Percentiles rank a stretch among this genome's conserved stretches.
These are phyloP conservation scores for Botrytis cinerea DNA, from an alignment of 2,329 filamentous ascomycete species.

Conservation along the genomic window DNA sequence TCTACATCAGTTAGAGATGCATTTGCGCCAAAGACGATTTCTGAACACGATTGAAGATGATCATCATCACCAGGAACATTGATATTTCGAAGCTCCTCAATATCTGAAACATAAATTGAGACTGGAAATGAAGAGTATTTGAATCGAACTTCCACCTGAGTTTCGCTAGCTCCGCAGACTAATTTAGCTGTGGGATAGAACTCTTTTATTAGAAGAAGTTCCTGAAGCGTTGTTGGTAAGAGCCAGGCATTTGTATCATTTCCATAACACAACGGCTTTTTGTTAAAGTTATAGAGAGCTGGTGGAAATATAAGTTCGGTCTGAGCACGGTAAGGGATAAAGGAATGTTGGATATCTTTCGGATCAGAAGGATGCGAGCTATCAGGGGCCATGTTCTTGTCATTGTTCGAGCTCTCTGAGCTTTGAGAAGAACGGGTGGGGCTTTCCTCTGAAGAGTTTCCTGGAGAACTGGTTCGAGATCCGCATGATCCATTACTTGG, in stretches of 20 bases:
- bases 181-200: slow-evolving; percentile 83
- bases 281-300: slow-evolving; percentile 74
- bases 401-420: slow-evolving; percentile 91
- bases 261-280: slow-evolving; percentile 80
- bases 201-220: slow-evolving; percentile 86
- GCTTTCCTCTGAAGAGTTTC: slow-evolving; percentile 30
- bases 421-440: slow-evolving; percentile 55
- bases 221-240: slow-evolving; percentile 77
- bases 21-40: slow-evolving; percentile 71
- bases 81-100: slow-evolving; percentile 82
- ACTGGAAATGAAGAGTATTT: slow-evolving; percentile 86
- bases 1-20: slow-evolving; percentile 88
- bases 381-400: not conserved
- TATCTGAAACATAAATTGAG: slow-evolving; percentile 89
- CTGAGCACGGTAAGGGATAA: slow-evolving; percentile 86
- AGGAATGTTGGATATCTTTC: slow-evolving; percentile 43
- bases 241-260: slow-evolving; percentile 94
- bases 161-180: slow-evolving; percentile 92
- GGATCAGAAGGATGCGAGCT: not conserved
- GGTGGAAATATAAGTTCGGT: slow-evolving; percentile 94
- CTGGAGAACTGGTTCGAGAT: slow-evolving; percentile 23
- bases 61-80: slow-evolving; percentile 72
- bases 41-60: slow-evolving; percentile 48
- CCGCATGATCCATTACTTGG: slow-evolving; percentile 46
- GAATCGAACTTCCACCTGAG: slow-evolving; percentile 96